Base-by-base conservation (phyloP, 179 eudicot genomes). In the Heliamphora ciliata region DNA sequence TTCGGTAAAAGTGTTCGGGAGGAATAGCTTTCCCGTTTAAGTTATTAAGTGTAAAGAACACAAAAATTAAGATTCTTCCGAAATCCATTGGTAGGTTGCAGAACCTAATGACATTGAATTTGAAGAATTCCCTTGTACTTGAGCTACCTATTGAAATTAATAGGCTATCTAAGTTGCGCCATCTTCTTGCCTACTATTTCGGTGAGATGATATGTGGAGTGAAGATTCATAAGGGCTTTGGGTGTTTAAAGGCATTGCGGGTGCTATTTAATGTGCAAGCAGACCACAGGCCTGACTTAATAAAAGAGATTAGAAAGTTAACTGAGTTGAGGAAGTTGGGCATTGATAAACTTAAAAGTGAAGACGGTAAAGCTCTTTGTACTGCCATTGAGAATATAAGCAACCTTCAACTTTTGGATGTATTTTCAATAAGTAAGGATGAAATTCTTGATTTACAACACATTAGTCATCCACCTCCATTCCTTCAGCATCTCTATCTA, bases 291-390 rank as follows among this genome's bases (percentile, higher is more conserved):
- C n/a, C n/a, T n/a, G n/a, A n/a, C n/a, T n/a, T n/a, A n/a, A n/a
- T n/a, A n/a, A n/a, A n/a, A n/a, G n/a, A n/a, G 44, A 51, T n/a
- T 10, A 31, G 6, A 17, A 50, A 50, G 1, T 7, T 8, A 9
- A 4, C 31, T n/a, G 6, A 2, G 5, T 60, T 86, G n/a, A 84
- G 85, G 74, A 84, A 74, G 67, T 60, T 86, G n/a, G 78, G 85
- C n/a, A 82, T 84, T 11, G 1, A 1, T 1, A 84, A 82, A 10
- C 31, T 79, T 17, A 47, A 55, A 48, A 6, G 14, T 8, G 68
- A 69, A 6, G 14, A 82, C 0, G 83, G 80, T 1, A 17, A 40
- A 11, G 79, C 61, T 56, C 79, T 86, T 0, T 78, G 83, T 70
- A 65, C 67, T 13, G 71, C 84, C 14, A 64, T 86, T 14, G 51